Percentiles rank a stretch among this genome's conserved stretches.
These are phyloP conservation scores for Botrytis aclada DNA, from an alignment of 2,329 filamentous ascomycete genomes.

Conservation along the genomic window DNA sequence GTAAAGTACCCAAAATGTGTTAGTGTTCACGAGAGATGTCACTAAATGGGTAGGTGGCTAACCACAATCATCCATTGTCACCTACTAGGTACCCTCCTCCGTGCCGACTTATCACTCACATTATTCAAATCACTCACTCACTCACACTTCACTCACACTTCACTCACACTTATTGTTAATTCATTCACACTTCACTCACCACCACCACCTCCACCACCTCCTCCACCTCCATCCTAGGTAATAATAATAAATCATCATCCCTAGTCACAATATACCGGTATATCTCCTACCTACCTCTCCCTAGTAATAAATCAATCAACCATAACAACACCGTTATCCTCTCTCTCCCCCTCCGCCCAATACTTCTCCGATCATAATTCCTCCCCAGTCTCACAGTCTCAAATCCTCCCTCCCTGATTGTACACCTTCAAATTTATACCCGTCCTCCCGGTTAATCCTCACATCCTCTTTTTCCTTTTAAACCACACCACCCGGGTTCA, in stretches of 20 bases:
- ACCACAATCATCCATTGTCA: neutral
- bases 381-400: neutral
- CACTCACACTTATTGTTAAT: neutral
- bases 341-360: neutral
- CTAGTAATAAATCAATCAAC: neutral
- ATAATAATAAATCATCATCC: neutral
- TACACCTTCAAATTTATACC: neutral
- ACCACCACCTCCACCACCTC: no score
- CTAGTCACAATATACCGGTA: neutral
- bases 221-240: neutral
- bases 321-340: neutral
- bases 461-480: neutral
- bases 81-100: neutral
- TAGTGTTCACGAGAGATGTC: neutral
- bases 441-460: neutral
- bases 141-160: neutral
- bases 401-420: slow-evolving; percentile 1
- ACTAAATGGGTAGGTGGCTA: neutral
- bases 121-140: neutral
- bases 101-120: neutral
- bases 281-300: neutral
- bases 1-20: neutral
- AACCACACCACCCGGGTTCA: neutral
- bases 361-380: slow-evolving; percentile 1
- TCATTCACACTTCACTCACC: no score